phyloP scores from a whole-genome alignment of 2,329 filamentous ascomycete species.

The Helotiales sp. region DNA sequence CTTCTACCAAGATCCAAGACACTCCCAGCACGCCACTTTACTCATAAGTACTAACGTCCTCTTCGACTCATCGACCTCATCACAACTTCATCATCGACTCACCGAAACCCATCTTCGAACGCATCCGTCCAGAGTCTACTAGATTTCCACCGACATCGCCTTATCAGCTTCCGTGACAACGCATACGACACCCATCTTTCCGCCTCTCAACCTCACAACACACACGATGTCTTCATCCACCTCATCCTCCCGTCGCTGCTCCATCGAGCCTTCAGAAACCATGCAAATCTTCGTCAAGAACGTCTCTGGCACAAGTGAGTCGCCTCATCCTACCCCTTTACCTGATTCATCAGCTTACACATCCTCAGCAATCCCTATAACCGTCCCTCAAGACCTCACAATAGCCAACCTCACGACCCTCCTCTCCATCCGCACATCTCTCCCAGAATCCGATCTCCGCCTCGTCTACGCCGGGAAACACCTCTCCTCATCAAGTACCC shows the following conservation, averaged over 20 bases:
- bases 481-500: slow-evolving; percentile 43
- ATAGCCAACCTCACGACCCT: slow-evolving; percentile 56
- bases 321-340: slow-evolving; percentile 8
- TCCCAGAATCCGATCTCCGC: slow-evolving; percentile 50
- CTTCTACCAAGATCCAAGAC: not conserved
- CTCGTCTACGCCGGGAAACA: slow-evolving; percentile 60
- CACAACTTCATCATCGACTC: not conserved
- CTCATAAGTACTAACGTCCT: not conserved
- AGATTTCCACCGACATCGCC: not conserved
- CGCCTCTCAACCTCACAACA: slow-evolving; percentile 2
- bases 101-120: not conserved
- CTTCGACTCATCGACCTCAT: not conserved
- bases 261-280: slow-evolving; percentile 47
- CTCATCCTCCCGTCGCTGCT: slow-evolving; percentile 33
- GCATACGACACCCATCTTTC: not conserved
- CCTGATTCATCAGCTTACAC: slow-evolving; percentile 26
- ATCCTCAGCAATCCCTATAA: slow-evolving; percentile 53
- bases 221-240: slow-evolving; percentile 31
- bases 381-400: slow-evolving; percentile 52
- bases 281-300: slow-evolving; percentile 64
- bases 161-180: slow-evolving; percentile 9
- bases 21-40: not conserved
- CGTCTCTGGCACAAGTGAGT: slow-evolving; percentile 57
- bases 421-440: slow-evolving; percentile 56
- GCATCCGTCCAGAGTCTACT: not conserved